Base-by-base conservation (phyloP, 1,284 basidiomycete genomes). In the Naganishia liquefaciens region DNA sequence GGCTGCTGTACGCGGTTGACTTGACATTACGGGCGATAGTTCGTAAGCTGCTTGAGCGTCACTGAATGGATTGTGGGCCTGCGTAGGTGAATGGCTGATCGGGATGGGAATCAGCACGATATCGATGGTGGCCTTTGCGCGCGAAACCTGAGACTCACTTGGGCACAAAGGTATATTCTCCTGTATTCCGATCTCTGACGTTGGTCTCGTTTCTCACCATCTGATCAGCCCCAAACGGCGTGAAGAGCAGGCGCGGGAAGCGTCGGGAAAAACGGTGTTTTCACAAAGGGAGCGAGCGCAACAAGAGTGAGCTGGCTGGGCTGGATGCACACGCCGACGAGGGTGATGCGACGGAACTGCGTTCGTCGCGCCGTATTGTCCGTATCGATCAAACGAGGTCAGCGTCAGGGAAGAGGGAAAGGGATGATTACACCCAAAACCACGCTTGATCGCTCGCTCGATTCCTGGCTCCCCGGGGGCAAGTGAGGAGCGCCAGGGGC, bases 101-200 rank as follows among this genome's bases (percentile, higher is more conserved):
- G 17, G 33, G 6, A 11, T 3, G 27, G 11, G 43, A 21, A 19
- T 51, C 27, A 51, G 28, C 9, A 51, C 13, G 9, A 19, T 5
- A 17, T 51, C 7, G 5, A 5, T 25, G 6, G 28, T 10, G 6
- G 4, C 27, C 19, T 17, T 7, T 23, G 9, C 43, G 43, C 47
- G 25, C 17, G 30, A 39, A 6, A 10, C 33, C 9, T 9, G 25
- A 2, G n/a, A 60, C 57, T 50, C 46, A 60, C 57, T 33, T 39
- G 46, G 57, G 57, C 30, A 60, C 46, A 39, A 39, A 49, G 46
- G 57, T 60, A 60, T 60, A 60, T 17, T 60, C 57, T 60, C 57
- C 46, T 60, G 46, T 37, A 50, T 46, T 60, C 46, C 57, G 33
- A 10, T 60, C 46, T 47, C 47, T 60, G n/a, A 5, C 37, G 7